A percentile compares a stretch with the other conserved stretches of the same genome.
These are phyloP conservation scores for Lactarius deliciosus DNA, from an alignment of 768 basidiomycete genomes.

Conservation along the genomic window DNA sequence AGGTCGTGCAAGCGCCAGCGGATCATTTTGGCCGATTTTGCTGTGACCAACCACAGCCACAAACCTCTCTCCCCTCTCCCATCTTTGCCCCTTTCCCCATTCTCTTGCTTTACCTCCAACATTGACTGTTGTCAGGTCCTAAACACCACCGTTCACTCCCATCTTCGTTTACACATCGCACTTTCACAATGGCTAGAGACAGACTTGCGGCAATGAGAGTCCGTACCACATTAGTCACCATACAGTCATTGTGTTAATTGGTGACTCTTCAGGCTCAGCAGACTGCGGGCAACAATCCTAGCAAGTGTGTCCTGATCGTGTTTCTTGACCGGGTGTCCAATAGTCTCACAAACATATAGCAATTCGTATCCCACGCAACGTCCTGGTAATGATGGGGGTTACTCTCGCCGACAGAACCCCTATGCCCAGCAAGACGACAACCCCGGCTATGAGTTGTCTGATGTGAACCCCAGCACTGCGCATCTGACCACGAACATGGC, in stretches of 20 bases:
- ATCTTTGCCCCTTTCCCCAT: background rate
- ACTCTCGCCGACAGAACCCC: constrained; percentile 53
- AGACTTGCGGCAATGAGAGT: constrained; percentile 88
- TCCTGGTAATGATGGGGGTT: constrained; percentile 25
- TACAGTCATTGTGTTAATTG: constrained; percentile 11
- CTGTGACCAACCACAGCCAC: background rate
- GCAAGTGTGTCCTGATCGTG: constrained; percentile 43
- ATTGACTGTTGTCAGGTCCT: constrained; percentile 31
- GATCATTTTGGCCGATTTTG: background rate
- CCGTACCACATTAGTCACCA: constrained; percentile 31
- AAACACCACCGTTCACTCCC: constrained; percentile 2
- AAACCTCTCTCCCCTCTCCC: background rate
- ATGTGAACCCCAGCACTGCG: constrained; percentile 54
- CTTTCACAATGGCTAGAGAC: constrained; percentile 75
- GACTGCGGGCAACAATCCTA: constrained; percentile 48
- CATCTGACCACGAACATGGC: constrained; percentile 35
- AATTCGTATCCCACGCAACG: constrained; percentile 26
- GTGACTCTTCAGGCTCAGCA: constrained; percentile 59
- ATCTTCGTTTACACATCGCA: constrained; percentile 28
- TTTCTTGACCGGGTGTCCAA: constrained; percentile 9
- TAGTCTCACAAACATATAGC: constrained; percentile 6
- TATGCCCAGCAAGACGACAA: constrained; percentile 66
- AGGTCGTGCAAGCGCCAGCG: background rate
- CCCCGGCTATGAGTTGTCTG: constrained; percentile 65
- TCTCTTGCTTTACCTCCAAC: constrained; percentile 21